These are phyloP conservation scores for Trichoderma sp. DNA, from an alignment of 2,329 filamentous ascomycete species.

Conservation along the genomic window DNA sequence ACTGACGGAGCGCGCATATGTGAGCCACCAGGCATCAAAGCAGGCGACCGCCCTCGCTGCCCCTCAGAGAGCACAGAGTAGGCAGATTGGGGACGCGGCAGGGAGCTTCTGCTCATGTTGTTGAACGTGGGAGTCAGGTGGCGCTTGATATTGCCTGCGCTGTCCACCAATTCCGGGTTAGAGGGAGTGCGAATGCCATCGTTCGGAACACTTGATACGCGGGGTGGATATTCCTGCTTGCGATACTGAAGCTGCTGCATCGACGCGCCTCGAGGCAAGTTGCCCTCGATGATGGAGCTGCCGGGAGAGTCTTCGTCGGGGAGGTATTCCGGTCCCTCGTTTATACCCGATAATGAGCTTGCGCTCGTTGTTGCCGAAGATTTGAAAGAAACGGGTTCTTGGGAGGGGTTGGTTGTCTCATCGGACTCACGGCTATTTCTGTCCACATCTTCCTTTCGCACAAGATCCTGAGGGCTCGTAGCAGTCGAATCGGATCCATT, in stretches of 20 bases:
- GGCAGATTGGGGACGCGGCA: slow-evolving; percentile 71
- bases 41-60: slow-evolving; percentile 63
- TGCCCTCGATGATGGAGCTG: slow-evolving; percentile 53
- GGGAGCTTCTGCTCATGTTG: slow-evolving; percentile 56
- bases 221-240: slow-evolving; percentile 48
- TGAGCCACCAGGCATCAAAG: slow-evolving; percentile 43
- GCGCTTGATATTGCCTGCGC: slow-evolving; percentile 55
- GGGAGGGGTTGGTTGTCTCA: slow-evolving; percentile 50
- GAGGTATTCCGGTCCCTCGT: slow-evolving; percentile 49
- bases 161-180: slow-evolving; percentile 54
- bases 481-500: slow-evolving; percentile 38
- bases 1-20: slow-evolving; percentile 51
- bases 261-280: slow-evolving; percentile 42
- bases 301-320: slow-evolving; percentile 49
- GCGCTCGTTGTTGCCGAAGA: slow-evolving; percentile 58
- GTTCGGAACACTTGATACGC: slow-evolving; percentile 45
- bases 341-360: slow-evolving; percentile 55
- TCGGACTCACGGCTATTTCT: slow-evolving; percentile 57
- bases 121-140: slow-evolving; percentile 62
- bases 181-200: slow-evolving; percentile 49
- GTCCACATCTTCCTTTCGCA: slow-evolving; percentile 40
- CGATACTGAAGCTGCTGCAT: slow-evolving; percentile 65
- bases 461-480: slow-evolving; percentile 35
- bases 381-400: slow-evolving; percentile 50
- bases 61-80: slow-evolving; percentile 76